phyloP scores from a whole-genome alignment of 164 flowering plant genomes.

The Vitis labrusca region DNA sequence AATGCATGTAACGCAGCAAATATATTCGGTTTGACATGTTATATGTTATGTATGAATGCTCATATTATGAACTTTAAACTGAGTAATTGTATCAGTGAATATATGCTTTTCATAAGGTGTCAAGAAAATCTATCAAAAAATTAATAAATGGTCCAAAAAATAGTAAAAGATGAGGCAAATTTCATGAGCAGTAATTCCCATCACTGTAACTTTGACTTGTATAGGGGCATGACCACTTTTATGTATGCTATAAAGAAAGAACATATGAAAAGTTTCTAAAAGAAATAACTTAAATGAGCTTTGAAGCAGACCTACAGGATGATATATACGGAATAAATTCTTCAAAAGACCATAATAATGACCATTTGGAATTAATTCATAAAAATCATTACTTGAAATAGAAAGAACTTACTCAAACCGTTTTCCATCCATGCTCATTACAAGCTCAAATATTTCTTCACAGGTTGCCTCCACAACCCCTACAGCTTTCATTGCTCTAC shows the following conservation, averaged over 20 bases:
- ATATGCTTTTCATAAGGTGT: too few species aligned
- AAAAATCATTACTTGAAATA: constrained; percentile 4
- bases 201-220: too few species aligned
- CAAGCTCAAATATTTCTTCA: constrained; percentile 97
- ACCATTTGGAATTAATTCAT: not conserved
- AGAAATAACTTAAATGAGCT: not conserved
- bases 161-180: too few species aligned
- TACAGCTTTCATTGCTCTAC: constrained; percentile 99
- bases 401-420: constrained; percentile 86
- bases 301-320: not conserved
- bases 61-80: too few species aligned
- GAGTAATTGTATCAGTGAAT: too few species aligned
- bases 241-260: not conserved
- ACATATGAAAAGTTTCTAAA: not conserved
- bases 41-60: too few species aligned
- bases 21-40: too few species aligned
- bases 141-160: too few species aligned
- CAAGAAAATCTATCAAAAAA: too few species aligned
- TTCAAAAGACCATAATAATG: not conserved
- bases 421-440: constrained; percentile 98
- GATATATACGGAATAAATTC: not conserved
- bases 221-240: too few species aligned
- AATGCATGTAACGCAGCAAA: too few species aligned
- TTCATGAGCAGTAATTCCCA: too few species aligned
- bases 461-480: constrained; percentile 97